Conservation (phyloP, 75 land plant genomes). For the Isoetes taiwanensis region DNA sequence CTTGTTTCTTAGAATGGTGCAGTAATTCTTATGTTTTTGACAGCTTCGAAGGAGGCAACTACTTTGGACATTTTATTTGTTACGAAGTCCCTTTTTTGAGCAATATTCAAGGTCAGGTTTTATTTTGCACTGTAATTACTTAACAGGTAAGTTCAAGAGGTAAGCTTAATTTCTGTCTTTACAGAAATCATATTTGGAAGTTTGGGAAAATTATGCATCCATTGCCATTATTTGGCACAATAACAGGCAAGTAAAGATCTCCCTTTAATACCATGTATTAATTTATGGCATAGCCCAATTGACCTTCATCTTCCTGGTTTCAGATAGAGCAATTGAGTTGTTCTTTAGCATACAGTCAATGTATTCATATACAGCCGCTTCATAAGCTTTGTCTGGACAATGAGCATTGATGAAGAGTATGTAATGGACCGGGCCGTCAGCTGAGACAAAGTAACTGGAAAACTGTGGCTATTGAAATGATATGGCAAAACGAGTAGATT, state of each 20-base stretch:
- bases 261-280: neutral
- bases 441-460: neutral
- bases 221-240: conserved; percentile 62
- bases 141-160: too few species aligned
- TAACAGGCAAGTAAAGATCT: conserved; percentile 33
- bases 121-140: too few species aligned
- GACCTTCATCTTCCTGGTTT: conserved; percentile 8
- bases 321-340: conserved; percentile 80
- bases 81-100: conserved; percentile 90
- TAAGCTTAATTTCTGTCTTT: conserved; percentile 14
- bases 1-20: neutral
- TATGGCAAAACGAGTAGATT: neutral
- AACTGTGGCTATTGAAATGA: conserved; percentile 3
- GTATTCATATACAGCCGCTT: conserved; percentile 81
- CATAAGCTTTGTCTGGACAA: conserved; percentile 25
- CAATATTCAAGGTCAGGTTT: conserved; percentile 60
- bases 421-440: neutral
- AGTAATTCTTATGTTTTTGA: conserved; percentile 8
- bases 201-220: conserved; percentile 43
- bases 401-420: neutral
- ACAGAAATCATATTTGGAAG: conserved; percentile 58
- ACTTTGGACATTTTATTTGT: conserved; percentile 72
- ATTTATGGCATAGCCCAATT: too few species aligned
- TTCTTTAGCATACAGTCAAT: conserved; percentile 61
- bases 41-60: conserved; percentile 70